Conservation (phyloP, 108 stramenopile genomes). For the Cyclotella sp. region DNA sequence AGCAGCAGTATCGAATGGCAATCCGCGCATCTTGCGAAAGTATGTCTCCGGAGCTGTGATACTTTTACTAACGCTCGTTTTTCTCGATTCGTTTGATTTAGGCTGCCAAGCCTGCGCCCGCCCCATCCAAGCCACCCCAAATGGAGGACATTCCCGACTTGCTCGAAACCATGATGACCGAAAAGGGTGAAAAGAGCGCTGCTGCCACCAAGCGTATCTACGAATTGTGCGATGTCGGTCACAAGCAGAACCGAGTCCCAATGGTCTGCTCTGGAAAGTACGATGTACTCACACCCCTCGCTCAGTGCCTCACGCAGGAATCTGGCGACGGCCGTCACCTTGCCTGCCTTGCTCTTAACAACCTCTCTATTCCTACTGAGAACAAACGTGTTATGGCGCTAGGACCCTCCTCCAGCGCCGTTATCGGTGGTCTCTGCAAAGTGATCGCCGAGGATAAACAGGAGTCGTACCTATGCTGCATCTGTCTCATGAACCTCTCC, state of each 20-base stretch:
- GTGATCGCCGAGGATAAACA: conserved; percentile 92
- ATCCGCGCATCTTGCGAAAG: neutral
- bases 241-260: conserved; percentile 94
- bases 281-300: conserved; percentile 88
- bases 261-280: conserved; percentile 93
- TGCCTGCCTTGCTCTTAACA: conserved; percentile 90
- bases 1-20: too few species aligned
- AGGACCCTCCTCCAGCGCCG: conserved; percentile 81
- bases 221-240: conserved; percentile 91
- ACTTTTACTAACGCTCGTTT: neutral
- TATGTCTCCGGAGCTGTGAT: too few species aligned
- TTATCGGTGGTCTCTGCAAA: conserved; percentile 90
- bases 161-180: conserved; percentile 81
- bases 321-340: conserved; percentile 90
- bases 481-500: conserved; percentile 93
- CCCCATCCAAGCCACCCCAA: conserved; percentile 75
- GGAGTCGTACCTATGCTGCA: conserved; percentile 94
- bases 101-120: conserved; percentile 14
- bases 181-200: conserved; percentile 86
- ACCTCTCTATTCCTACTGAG: conserved; percentile 92
- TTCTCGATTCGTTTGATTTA: neutral
- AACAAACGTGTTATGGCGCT: conserved; percentile 94
- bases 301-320: conserved; percentile 89
- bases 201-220: conserved; percentile 92
- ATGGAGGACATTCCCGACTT: conserved; percentile 93